Evolutionary conservation across 1,139 yeast genomes (phyloP).

Genomic region (Diutina sp.): DNA sequence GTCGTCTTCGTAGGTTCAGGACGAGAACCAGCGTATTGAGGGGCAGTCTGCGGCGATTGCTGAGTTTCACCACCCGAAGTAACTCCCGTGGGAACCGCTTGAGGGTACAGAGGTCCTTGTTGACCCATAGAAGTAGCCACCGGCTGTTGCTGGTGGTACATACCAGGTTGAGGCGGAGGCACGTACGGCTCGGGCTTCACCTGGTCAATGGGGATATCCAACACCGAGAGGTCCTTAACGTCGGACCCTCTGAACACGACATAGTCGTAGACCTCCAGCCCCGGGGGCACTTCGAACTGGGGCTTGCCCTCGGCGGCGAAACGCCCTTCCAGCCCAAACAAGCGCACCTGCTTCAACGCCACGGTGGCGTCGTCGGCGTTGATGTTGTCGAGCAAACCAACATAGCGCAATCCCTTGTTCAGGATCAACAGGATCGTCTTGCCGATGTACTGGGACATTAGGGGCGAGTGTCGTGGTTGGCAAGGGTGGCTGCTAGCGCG

Average conservation of each 20-base stretch:
- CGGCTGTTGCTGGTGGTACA: neutral
- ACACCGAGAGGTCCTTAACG: constrained; percentile 77
- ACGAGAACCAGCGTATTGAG: constrained; percentile 2
- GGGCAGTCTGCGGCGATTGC: neutral
- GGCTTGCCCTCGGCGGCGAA: constrained; percentile 48
- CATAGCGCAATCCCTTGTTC: constrained; percentile 78
- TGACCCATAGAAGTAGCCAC: neutral
- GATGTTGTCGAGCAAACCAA: constrained; percentile 76
- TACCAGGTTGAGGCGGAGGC: neutral
- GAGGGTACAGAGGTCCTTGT: neutral
- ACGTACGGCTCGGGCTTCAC: constrained; percentile 24
- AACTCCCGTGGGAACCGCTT: neutral
- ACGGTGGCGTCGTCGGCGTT: constrained; percentile 90
- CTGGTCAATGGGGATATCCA: constrained; percentile 51
- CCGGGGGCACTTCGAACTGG: constrained; percentile 60
- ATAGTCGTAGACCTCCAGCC: constrained; percentile 58
- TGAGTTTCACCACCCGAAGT: neutral
- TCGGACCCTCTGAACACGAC: constrained; percentile 89
- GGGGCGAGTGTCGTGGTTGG: neutral
- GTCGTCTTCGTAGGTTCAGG: constrained; percentile 3
- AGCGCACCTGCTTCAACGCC: constrained; percentile 68
- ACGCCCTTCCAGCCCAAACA: constrained; percentile 91
- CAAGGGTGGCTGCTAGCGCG: neutral
- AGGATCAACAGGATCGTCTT: constrained; percentile 85
- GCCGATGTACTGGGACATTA: constrained; percentile 83